Evolutionary conservation across 2,329 filamentous ascomycete species (phyloP).

Genomic region (Diaporthe vaccinii): DNA sequence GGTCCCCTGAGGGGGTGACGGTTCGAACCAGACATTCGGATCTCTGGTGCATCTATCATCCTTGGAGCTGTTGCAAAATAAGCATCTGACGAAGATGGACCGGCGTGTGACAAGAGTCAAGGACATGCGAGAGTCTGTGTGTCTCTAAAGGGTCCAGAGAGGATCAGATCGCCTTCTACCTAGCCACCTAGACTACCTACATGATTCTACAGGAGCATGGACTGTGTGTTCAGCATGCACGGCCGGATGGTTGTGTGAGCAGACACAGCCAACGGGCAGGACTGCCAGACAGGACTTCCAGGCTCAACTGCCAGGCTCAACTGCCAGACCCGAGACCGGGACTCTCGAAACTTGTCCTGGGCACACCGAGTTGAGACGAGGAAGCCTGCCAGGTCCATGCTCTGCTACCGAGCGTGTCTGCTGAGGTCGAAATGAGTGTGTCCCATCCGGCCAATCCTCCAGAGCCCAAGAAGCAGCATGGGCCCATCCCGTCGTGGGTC

Average conservation of each 20-base stretch:
- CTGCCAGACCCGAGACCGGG: background rate
- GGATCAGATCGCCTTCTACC: background rate
- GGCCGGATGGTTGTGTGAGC: background rate
- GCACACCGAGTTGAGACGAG: background rate
- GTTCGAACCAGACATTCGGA: constrained; percentile 41
- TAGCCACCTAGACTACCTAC: background rate
- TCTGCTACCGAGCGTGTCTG: background rate
- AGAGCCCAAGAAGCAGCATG: background rate
- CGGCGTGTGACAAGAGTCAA: constrained; percentile 27
- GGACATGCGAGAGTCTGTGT: constrained; percentile 23
- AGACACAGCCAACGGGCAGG: background rate
- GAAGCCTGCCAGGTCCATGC: no score
- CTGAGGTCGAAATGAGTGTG: background rate
- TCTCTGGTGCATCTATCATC: constrained; percentile 37
- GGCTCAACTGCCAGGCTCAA: background rate
- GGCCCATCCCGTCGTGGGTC: background rate
- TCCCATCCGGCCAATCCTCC: constrained; percentile 6
- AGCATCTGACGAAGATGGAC: constrained; percentile 33
- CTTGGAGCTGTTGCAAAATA: constrained; percentile 33
- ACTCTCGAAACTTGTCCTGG: constrained; percentile 1
- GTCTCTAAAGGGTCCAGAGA: constrained; percentile 4
- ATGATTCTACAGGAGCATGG: background rate
- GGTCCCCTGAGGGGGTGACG: background rate
- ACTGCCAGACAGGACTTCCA: background rate
- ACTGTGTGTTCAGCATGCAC: background rate